phyloP scores from a whole-genome alignment of 495 filamentous ascomycete species.

The Aspergillus biplanus region DNA sequence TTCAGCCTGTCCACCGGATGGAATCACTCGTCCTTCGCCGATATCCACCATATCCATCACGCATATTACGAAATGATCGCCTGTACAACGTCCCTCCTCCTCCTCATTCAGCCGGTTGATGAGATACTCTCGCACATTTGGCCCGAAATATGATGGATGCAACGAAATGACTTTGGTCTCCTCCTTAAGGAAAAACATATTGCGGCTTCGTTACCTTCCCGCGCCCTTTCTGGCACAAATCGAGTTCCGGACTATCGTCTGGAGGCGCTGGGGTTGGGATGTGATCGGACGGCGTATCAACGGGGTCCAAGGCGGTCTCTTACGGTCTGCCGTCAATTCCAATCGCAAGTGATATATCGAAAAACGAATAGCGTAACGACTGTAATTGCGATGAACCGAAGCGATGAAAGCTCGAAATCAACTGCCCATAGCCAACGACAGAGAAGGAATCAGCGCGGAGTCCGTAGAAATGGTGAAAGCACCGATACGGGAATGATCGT shows the following conservation, averaged over 20 bases:
- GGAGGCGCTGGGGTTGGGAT: not conserved
- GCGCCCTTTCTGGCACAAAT: not conserved
- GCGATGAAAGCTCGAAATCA: conserved; percentile 14
- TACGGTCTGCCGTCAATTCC: not conserved
- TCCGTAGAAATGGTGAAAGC: not conserved
- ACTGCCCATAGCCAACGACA: conserved; percentile 7
- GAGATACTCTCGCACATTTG: conserved; percentile 86
- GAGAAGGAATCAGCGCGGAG: not conserved
- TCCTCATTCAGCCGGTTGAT: conserved; percentile 84
- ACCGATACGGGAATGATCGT: not conserved
- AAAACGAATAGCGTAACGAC: not conserved
- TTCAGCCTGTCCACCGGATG: conserved; percentile 85
- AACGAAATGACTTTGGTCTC: conserved; percentile 90
- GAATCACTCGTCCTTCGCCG: conserved; percentile 87
- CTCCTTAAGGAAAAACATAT: conserved; percentile 97
- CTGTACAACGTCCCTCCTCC: conserved; percentile 90
- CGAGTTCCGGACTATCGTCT: not conserved
- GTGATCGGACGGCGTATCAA: not conserved
- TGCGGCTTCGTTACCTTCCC: conserved; percentile 10
- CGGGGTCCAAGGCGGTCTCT: not conserved
- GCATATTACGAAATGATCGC: conserved; percentile 92
- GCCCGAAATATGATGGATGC: conserved; percentile 95
- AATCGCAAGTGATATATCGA: not conserved
- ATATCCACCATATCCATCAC: conserved; percentile 94
- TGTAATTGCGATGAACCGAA: conserved; percentile 6